Evolutionary conservation across 1,284 basidiomycete genomes (phyloP), one percentile per base, ranked within the genome.

Genomic region (Apiotrichum porosum): DNA sequence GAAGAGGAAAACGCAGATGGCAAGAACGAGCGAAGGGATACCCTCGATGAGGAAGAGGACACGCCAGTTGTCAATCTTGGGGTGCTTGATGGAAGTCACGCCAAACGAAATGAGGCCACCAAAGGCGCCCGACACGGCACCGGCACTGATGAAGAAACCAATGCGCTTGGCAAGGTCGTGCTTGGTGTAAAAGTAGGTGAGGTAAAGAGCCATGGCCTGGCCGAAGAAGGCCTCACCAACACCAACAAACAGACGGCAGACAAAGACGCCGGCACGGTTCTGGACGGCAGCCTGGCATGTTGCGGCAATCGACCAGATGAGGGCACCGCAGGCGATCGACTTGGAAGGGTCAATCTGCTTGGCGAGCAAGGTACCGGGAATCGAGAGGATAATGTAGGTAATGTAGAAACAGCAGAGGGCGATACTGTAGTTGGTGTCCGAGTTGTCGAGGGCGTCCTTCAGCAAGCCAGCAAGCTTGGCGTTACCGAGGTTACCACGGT

Each of bases 1-100:
- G 54, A 85, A 74, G 50, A 83, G 77, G 49, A 83, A 71, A 2
- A 84, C 80, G 24, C 82, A 41, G 18, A 86, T 44, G 2, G 86
- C 88, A 28, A 91, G 76, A 0, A 88, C 17, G 6, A 92, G 62
- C 0, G 57, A 55, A 5, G 62, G 63, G 60, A 43, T 58, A 77
- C 86, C 78, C 83, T 78, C 89, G 47, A 92, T 43, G 21, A 69
- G 55, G 63, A 68, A 68, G 10, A 67, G 57, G 50, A 70, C 65
- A 4, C 66, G 53, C 67, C 66, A 71, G 45, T 60, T 53, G 12
- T 39, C 60, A 33, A 73, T 63, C 3, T 28, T 31, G 6, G 62
- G 30, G 45, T 61, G 14, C 13, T 60, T 52, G 54, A 76, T 75
- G 21, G 46, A 51, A 3, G 63, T 56, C 6, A 75, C 73, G 15